These are phyloP conservation scores for Nyctanthes arbortristis DNA, from an alignment of 257 asterid species.

Conservation along the genomic window DNA sequence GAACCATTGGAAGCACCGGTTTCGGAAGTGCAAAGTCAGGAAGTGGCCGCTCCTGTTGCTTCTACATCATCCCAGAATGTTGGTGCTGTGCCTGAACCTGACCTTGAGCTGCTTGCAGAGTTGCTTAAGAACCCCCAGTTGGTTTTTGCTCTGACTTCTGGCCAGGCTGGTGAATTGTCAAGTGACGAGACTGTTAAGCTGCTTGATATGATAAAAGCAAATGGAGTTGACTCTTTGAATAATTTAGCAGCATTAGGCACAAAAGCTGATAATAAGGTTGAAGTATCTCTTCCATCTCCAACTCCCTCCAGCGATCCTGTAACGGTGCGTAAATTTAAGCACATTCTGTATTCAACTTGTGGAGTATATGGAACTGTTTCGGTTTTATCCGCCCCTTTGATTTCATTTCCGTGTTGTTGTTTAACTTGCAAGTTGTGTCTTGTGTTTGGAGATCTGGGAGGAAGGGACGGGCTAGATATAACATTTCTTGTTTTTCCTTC, in stretches of 20 bases:
- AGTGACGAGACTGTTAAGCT: constrained; percentile 67
- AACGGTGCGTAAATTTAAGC: constrained; percentile 92
- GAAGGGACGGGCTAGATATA: not conserved
- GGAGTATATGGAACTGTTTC: constrained; percentile 10
- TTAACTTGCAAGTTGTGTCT: not conserved
- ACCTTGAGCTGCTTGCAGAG: constrained; percentile 82
- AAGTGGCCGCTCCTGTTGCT: constrained; percentile 31
- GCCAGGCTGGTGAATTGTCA: constrained; percentile 71
- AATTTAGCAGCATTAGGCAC: constrained; percentile 46
- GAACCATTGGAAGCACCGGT: constrained; percentile 50
- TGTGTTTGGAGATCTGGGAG: constrained; percentile 6
- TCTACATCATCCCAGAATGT: constrained; percentile 41
- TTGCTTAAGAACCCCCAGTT: constrained; percentile 82
- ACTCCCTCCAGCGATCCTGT: constrained; percentile 86
- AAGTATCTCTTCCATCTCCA: constrained; percentile 96
- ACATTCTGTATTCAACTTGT: constrained; percentile 52
- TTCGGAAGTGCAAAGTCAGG: constrained; percentile 22
- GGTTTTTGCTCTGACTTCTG: constrained; percentile 88
- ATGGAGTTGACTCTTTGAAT: constrained; percentile 47
- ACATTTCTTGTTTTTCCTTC: not conserved
- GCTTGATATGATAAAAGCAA: constrained; percentile 80
- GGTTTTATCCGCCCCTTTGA: constrained; percentile 6
- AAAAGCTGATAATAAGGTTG: constrained; percentile 52
- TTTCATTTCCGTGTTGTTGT: constrained; percentile 2
- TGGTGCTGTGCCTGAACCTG: constrained; percentile 63